phyloP scores from a whole-genome alignment of 768 basidiomycete species.

The Boletus sp. region DNA sequence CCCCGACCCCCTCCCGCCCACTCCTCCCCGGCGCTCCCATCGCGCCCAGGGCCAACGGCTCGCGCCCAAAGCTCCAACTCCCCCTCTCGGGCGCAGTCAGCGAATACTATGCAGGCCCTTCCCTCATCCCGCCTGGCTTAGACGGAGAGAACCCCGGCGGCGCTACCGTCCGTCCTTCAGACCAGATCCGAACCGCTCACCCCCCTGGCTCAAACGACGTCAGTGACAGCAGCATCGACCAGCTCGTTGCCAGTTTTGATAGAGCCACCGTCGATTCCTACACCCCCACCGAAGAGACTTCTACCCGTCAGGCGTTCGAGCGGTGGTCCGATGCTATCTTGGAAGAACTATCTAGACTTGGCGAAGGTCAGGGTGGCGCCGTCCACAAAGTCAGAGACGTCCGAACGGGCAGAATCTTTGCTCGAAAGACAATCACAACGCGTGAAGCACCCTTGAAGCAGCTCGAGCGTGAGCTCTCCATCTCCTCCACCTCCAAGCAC shows the following conservation, averaged over 20 bases:
- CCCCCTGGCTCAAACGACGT: constrained; percentile 25
- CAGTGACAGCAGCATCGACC: constrained; percentile 37
- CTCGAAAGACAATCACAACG: constrained; percentile 92
- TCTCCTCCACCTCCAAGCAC: constrained; percentile 82
- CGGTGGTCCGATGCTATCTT: constrained; percentile 70
- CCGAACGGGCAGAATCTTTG: constrained; percentile 78
- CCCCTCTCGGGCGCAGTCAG: constrained; percentile 31
- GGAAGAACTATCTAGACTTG: constrained; percentile 75
- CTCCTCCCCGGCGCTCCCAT: constrained; percentile 30
- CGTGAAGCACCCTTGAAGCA: constrained; percentile 90
- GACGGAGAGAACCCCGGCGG: constrained; percentile 37
- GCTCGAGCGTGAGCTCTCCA: constrained; percentile 87
- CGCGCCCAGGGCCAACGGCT: constrained; percentile 19
- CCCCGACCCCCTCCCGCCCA: constrained; percentile 33
- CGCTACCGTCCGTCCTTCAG: constrained; percentile 43
- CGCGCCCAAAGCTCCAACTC: constrained; percentile 36
- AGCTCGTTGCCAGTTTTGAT: constrained; percentile 33
- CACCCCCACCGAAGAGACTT: constrained; percentile 37
- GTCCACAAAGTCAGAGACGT: constrained; percentile 91
- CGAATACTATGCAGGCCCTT: constrained; percentile 33
- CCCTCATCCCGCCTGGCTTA: constrained; percentile 34
- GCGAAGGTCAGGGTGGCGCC: constrained; percentile 95
- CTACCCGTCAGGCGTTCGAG: constrained; percentile 22
- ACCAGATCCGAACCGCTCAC: constrained; percentile 35
- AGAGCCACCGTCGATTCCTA: constrained; percentile 32